phyloP scores from a whole-genome alignment of 164 flowering plant genomes.

The Kalanchoe fedtschenkoi region DNA sequence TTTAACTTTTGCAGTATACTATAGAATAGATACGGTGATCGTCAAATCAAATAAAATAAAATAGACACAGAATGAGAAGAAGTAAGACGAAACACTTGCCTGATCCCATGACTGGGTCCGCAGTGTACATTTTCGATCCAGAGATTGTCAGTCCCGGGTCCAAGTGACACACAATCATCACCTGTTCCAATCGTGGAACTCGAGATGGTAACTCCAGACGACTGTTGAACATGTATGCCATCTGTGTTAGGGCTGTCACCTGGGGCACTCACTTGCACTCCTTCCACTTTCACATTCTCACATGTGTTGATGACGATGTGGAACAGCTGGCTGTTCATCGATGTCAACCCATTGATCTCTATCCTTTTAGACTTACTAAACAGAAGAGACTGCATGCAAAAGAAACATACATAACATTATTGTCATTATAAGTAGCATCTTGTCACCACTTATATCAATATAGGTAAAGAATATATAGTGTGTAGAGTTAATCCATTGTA shows the following conservation, averaged over 20 bases:
- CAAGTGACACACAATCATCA: constrained; percentile 57
- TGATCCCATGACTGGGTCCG: constrained; percentile 72
- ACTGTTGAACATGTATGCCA: constrained; percentile 45
- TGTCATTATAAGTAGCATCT: too few relatives aligned
- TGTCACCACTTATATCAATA: too few relatives aligned
- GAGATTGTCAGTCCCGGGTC: constrained; percentile 36
- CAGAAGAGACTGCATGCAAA: not conserved
- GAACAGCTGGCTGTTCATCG: constrained; percentile 48
- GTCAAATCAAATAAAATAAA: not conserved
- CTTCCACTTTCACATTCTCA: constrained; percentile 27
- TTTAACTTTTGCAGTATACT: not conserved
- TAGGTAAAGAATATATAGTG: too few relatives aligned
- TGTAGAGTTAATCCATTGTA: too few relatives aligned
- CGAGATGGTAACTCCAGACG: constrained; percentile 33
- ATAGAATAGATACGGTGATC: not conserved
- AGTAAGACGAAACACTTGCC: constrained; percentile 18
- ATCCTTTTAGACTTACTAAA: constrained; percentile 27
- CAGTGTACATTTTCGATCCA: constrained; percentile 40
- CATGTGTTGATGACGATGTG: constrained; percentile 42
- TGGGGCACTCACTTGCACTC: constrained; percentile 34
- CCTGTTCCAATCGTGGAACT: constrained; percentile 36
- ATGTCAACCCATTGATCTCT: constrained; percentile 31
- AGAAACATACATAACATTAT: not conserved
- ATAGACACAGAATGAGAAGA: not conserved
- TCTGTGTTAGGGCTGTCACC: constrained; percentile 69